Percentiles rank a stretch among this genome's conserved stretches.
phyloP scores from a whole-genome alignment of 2,329 filamentous ascomycete genomes.

The Ophiocordyceps camponoti-saundersi region DNA sequence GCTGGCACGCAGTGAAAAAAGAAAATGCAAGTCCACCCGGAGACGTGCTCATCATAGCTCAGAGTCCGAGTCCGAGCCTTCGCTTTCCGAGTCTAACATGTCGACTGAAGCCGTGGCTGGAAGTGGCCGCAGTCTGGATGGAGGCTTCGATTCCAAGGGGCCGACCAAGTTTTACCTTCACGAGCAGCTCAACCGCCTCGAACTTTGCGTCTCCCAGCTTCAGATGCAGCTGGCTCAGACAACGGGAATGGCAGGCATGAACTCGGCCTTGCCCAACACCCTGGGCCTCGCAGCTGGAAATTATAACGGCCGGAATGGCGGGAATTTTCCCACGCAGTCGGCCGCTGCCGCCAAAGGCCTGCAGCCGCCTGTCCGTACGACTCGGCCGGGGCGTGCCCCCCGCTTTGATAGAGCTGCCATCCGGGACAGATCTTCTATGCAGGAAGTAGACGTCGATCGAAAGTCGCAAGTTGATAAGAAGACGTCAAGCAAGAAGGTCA shows the following conservation, averaged over 20 bases:
- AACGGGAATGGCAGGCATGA: background rate
- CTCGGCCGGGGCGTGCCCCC: background rate
- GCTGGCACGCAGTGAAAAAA: background rate
- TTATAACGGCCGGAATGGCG: background rate
- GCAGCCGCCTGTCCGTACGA: background rate
- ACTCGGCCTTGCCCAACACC: background rate
- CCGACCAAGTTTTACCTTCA: background rate
- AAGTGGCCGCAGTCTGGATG: background rate
- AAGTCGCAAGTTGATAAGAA: slow-evolving; percentile 2
- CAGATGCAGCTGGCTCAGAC: slow-evolving; percentile 6
- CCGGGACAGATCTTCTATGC: background rate
- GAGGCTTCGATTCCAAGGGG: background rate
- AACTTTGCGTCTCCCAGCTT: slow-evolving; percentile 10
- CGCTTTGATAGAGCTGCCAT: background rate
- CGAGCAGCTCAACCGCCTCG: slow-evolving; percentile 13
- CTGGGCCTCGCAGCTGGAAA: background rate
- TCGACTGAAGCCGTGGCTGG: slow-evolving; percentile 1
- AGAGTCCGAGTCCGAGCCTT: background rate
- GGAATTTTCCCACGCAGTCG: background rate
- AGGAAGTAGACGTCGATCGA: background rate
- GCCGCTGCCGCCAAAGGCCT: background rate
- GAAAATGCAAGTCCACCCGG: background rate
- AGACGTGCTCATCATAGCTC: background rate
- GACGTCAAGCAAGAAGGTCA: slow-evolving; percentile 9
- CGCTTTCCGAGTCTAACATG: background rate